These are phyloP conservation scores for Plasmodium yoelii DNA, from an alignment of 169 alveolate species.

Conservation along the genomic window DNA sequence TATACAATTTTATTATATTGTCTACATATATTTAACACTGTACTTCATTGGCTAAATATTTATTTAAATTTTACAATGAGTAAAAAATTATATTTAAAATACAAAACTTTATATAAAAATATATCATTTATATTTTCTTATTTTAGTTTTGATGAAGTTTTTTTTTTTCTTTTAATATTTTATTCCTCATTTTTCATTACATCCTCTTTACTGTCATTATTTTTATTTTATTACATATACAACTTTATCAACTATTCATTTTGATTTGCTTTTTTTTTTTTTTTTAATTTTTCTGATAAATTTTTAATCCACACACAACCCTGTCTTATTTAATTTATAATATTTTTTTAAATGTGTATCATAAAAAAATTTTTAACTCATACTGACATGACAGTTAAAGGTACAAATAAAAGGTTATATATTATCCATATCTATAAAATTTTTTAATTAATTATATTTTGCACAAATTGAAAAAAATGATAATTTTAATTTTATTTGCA, in stretches of 20 bases:
- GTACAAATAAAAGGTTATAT: not conserved
- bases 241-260: slow-evolving; percentile 61
- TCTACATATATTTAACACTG: slow-evolving; percentile 56
- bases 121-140: slow-evolving; percentile 63
- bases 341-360: too few species aligned
- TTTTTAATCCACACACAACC: too few species aligned
- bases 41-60: slow-evolving; percentile 54
- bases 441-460: too few species aligned
- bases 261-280: not conserved
- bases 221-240: slow-evolving; percentile 58
- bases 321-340: too few species aligned
- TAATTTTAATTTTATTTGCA: too few species aligned
- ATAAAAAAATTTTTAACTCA: too few species aligned
- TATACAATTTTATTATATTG: slow-evolving; percentile 55
- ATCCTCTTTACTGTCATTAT: slow-evolving; percentile 27
- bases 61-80: slow-evolving; percentile 62
- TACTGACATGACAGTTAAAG: not conserved
- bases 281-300: too few species aligned
- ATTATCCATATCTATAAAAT: not conserved
- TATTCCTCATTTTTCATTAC: slow-evolving; percentile 46
- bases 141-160: slow-evolving; percentile 73
- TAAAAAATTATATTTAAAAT: slow-evolving; percentile 69
- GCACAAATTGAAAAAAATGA: too few species aligned
- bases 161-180: slow-evolving; percentile 61
- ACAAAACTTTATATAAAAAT: slow-evolving; percentile 57